Evolutionary conservation across 352 stramenopile genomes (phyloP), one percentile per base, ranked within the genome.

Genomic region (Globisporangium irregulare): DNA sequence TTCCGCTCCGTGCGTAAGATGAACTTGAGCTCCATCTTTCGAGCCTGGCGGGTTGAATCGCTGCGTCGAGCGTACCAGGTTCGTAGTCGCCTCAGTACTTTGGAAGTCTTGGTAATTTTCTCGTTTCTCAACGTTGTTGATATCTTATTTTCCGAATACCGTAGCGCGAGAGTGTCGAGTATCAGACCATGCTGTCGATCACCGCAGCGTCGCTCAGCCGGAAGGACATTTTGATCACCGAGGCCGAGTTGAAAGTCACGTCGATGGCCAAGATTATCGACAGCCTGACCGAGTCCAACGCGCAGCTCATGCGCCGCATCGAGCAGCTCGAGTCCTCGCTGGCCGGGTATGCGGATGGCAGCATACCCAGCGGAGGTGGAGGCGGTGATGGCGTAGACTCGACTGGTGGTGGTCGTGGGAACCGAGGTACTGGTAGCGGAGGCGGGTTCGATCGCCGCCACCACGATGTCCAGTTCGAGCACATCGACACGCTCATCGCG

Each of bases 181-280:
- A 92, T 68, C 84, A 94, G 72, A 79, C 82, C n/a, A 92, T 92
- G 82, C 67, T 92, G 22, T 92, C 85, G 0, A 81, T 92, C 70
- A 92, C 84, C 4, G 82, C 83, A 18, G 75, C 86, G 50, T 91
- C 85, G 20, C 73, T 92, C 15, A 92, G 82, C 46, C 84, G 84
- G 46, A 94, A 94, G 67, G 86, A 93, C 59, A 83, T 91, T 18
- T 69, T 81, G 61, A 84, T 94, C 51, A 77, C 76, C 0, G 81
- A 91, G 27, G 74, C 79, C 12, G 80, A 91, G 59, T 78, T 73
- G 20, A 92, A 91, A 60, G 79, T 90, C 15, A 77, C 75, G 29
- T 89, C 84, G 50, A 91, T 94, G 79, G 74, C 81, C 24, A 81
- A 81, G 34, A 91, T 93, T 43, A 90, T 93, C 62, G 86, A 94